Base-by-base conservation (phyloP, 176 grass and related monocot genomes). In the Oryza punctata region DNA sequence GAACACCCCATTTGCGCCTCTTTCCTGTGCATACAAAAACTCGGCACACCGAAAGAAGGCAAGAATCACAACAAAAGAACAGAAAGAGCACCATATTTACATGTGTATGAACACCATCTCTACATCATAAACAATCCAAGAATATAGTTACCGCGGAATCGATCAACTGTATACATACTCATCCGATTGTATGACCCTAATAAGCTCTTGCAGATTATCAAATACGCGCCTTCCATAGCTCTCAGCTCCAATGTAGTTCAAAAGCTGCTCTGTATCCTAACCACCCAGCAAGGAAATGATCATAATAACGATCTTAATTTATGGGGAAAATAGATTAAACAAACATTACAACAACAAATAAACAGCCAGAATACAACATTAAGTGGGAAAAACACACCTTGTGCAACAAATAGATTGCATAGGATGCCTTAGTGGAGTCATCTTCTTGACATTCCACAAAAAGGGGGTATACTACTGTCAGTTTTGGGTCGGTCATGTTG, bases 181-280 rank as follows among this genome's bases (percentile, higher is more conserved):
- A n/a, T 90, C 80, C 1, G 85, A 91, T 66, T 63, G 85, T 29
- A 85, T 30, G 57, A 91, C 78, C 85, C 85, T 88, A 76, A 88
- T 37, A 72, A 91, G 89, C 78, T 88, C 81, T 76, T 38, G 82
- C 66, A 91, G 89, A 67, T 91, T 91, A 81, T 69, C 81, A 41
- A 91, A 91, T 49, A 67, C 35, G n/a, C 77, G 86, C 27, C 81
- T 81, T 66, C 81, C 85, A 72, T 35, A 77, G 63, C 89, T 63
- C 46, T 88, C 85, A 1, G 59, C 81, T 49, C 89, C 85, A 21
- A 91, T 72, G 46, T 85, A 88, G 82, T 91, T 91, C 82, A 91
- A 37, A 63, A 91, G 81, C 66, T 91, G 89, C 85, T 91, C 89
- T 23, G 82, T 88, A 30, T 91, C 81, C 89, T 91, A 73, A 70